Percentiles rank a stretch among this genome's conserved stretches.
phyloP scores from a whole-genome alignment of 106 monocot species.

The Allium fistulosum region DNA sequence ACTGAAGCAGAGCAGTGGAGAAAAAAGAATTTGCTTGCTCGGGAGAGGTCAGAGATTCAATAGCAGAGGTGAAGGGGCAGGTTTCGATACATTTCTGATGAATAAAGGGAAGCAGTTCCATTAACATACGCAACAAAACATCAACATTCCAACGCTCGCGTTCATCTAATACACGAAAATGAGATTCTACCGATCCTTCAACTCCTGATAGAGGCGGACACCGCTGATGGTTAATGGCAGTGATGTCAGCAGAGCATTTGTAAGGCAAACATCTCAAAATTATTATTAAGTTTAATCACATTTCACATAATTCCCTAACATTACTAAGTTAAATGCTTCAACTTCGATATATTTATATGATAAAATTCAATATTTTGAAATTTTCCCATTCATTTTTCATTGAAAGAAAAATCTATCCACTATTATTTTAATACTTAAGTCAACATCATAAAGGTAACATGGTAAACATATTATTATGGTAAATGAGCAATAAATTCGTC shows the following conservation, averaged over 20 bases:
- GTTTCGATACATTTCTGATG: conserved; percentile 62
- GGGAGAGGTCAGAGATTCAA: conserved; percentile 16
- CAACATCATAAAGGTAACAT: too few species aligned
- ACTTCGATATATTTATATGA: too few species aligned
- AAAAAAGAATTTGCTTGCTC: conserved; percentile 43
- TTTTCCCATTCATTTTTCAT: too few species aligned
- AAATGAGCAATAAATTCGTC: background rate
- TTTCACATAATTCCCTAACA: too few species aligned
- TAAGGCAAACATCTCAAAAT: too few species aligned
- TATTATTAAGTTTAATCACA: too few species aligned
- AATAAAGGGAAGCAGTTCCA: conserved; percentile 74
- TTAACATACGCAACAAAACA: conserved; percentile 79
- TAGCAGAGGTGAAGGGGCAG: conserved; percentile 54
- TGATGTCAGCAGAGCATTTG: conserved; percentile 12
- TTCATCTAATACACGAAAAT: conserved; percentile 85
- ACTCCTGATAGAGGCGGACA: conserved; percentile 95
- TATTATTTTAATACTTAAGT: too few species aligned
- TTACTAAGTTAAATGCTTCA: too few species aligned
- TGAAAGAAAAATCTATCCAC: too few species aligned
- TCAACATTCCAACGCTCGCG: conserved; percentile 94
- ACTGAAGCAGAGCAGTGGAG: conserved; percentile 54
- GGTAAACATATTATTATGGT: background rate
- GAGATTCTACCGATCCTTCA: conserved; percentile 80
- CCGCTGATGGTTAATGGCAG: conserved; percentile 41
- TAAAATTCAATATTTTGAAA: too few species aligned